phyloP scores from a whole-genome alignment of 2,329 filamentous ascomycete species.

The Hypoxylon sp. region DNA sequence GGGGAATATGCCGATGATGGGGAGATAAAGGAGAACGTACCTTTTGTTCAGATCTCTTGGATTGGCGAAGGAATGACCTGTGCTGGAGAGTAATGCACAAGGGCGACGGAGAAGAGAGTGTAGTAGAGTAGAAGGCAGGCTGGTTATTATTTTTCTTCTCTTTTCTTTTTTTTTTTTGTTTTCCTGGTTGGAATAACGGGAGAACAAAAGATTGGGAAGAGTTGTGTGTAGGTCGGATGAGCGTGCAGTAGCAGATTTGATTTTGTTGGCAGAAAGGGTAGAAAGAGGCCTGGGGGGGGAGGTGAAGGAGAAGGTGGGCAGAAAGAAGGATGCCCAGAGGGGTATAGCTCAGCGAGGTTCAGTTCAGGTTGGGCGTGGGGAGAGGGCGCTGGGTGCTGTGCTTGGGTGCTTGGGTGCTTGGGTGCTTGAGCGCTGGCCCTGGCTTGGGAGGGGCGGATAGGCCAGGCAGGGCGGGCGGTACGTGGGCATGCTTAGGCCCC shows the following conservation, averaged over 20 bases:
- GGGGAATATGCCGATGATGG: not conserved
- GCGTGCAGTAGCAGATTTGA: slow-evolving; percentile 23
- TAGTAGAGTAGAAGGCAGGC: slow-evolving; percentile 26
- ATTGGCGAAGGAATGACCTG: slow-evolving; percentile 35
- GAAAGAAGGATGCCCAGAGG: slow-evolving; percentile 22
- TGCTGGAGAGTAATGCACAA: slow-evolving; percentile 40
- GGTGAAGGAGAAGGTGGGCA: slow-evolving; percentile 9
- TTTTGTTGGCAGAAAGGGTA: slow-evolving; percentile 34
- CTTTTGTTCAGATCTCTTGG: slow-evolving; percentile 26
- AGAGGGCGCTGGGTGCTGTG: no score
- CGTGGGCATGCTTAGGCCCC: no score
- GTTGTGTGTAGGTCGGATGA: slow-evolving; percentile 35
- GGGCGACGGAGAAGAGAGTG: slow-evolving; percentile 38
- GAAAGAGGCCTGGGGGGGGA: slow-evolving; percentile 29
- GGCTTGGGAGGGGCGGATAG: slow-evolving; percentile 16
- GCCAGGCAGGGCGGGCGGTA: slow-evolving; percentile 2
- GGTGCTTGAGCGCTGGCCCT: no score
- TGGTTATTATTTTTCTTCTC: slow-evolving; percentile 40
- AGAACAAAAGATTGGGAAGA: slow-evolving; percentile 39
- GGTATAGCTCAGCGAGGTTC: no score
- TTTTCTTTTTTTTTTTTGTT: no score
- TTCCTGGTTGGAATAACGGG: slow-evolving; percentile 34
- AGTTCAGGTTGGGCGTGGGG: not conserved
- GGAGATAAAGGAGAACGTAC: slow-evolving; percentile 30
- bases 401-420: slow-evolving; percentile 1